These are phyloP conservation scores for Lolium rigidum DNA, from an alignment of 176 grass and related monocot species.

Conservation along the genomic window DNA sequence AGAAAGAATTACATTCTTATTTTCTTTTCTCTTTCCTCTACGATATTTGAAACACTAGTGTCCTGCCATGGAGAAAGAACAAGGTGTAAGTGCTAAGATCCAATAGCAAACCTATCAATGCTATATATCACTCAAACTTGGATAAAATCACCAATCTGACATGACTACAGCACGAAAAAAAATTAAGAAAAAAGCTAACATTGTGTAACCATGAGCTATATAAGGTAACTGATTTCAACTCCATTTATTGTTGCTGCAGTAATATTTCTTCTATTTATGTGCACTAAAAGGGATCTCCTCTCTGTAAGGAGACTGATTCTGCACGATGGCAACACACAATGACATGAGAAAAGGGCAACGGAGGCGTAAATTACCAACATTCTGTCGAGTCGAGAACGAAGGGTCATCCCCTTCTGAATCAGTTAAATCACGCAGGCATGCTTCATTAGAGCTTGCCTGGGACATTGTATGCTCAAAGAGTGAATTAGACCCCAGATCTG, in stretches of 20 bases:
- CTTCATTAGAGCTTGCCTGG: slow-evolving; percentile 13
- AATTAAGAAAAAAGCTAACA: not conserved
- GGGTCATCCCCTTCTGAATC: slow-evolving; percentile 39
- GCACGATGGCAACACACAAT: not conserved
- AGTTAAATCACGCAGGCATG: slow-evolving; percentile 24
- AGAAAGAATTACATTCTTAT: slow-evolving; percentile 12
- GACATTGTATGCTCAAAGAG: slow-evolving; percentile 1
- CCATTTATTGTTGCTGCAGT: not conserved
- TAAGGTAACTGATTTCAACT: not conserved
- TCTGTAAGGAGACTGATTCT: slow-evolving; percentile 17
- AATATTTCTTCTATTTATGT: slow-evolving; percentile 27
- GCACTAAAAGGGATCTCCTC: not conserved
- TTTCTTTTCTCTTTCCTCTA: slow-evolving; percentile 1
- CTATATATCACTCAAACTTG: not conserved
- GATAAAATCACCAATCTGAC: not conserved
- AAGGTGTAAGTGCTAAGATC: not conserved
- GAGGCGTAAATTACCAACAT: slow-evolving; percentile 35
- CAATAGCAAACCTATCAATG: not conserved
- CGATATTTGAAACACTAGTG: not conserved
- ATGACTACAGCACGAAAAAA: slow-evolving; percentile 23
- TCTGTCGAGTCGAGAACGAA: not conserved
- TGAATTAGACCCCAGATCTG: slow-evolving; percentile 15
- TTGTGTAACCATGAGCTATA: not conserved
- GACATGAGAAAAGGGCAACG: not conserved
- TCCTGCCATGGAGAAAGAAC: slow-evolving; percentile 12